Evolutionary conservation across 371 early-diverging fungal species (phyloP).

Genomic region (Capillidium heterosporum): DNA sequence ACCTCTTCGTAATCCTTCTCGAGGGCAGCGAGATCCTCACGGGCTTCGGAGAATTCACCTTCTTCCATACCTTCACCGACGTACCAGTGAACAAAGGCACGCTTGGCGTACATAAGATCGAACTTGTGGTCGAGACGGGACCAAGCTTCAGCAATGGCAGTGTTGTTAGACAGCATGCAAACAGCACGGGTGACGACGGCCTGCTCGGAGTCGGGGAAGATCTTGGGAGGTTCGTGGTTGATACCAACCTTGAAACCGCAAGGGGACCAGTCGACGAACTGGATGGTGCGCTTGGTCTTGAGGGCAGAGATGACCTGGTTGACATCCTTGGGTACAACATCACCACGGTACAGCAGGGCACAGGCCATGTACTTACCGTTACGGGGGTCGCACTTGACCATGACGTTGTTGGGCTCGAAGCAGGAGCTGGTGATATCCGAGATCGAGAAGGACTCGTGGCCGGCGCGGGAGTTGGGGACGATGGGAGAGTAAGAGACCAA

Average conservation of each 20-base stretch:
- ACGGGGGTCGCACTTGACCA: conserved; percentile 92
- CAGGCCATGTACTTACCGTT: conserved; percentile 95
- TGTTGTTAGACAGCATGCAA: conserved; percentile 91
- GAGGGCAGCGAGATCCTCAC: conserved; percentile 98
- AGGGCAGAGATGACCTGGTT: conserved; percentile 74
- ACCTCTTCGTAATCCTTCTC: conserved; percentile 99
- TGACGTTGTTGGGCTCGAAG: conserved; percentile 89
- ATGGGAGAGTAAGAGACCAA: conserved; percentile 90
- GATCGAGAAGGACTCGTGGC: conserved; percentile 80
- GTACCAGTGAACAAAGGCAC: conserved; percentile 98
- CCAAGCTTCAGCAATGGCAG: conserved; percentile 95
- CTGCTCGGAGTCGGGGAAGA: conserved; percentile 77
- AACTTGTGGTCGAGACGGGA: conserved; percentile 89
- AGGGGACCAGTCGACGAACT: conserved; percentile 98
- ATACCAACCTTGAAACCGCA: conserved; percentile 98
- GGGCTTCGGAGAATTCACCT: conserved; percentile 99
- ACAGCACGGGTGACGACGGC: conserved; percentile 87
- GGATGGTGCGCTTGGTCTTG: conserved; percentile 80
- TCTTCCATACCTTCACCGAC: conserved; percentile 97
- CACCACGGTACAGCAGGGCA: conserved; percentile 88
- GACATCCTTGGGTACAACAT: conserved; percentile 73
- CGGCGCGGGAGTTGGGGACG: conserved; percentile 74
- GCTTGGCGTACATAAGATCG: conserved; percentile 93
- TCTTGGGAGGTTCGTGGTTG: conserved; percentile 77
- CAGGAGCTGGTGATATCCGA: conserved; percentile 81